Evolutionary conservation across 2,329 filamentous ascomycete genomes (phyloP).

Genomic region (Colletotrichum plurivorum): DNA sequence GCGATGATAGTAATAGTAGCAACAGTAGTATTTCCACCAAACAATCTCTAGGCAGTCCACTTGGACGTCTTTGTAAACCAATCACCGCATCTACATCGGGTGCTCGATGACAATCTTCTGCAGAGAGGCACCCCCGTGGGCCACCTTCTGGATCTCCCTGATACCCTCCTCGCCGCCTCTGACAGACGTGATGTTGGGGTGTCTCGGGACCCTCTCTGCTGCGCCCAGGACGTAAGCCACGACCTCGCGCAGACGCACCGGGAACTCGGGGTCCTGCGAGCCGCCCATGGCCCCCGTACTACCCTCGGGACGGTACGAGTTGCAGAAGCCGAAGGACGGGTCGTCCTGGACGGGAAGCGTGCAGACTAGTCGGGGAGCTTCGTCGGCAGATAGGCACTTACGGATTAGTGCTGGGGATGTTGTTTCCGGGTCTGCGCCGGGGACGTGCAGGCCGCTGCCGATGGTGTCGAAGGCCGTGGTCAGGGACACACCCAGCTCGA

Average conservation of each 20-base stretch:
- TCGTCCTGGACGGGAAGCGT: conserved; percentile 13
- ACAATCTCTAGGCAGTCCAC: too few species aligned
- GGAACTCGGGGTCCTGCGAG: conserved; percentile 20
- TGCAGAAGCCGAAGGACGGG: conserved; percentile 13
- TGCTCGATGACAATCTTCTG: conserved; percentile 27
- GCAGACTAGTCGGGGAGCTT: neutral
- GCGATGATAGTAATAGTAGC: too few species aligned
- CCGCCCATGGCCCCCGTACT: conserved; percentile 10
- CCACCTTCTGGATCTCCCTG: conserved; percentile 9
- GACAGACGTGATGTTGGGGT: conserved; percentile 15
- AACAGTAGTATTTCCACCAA: too few species aligned
- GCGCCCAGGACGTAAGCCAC: conserved; percentile 4
- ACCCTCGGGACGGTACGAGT: conserved; percentile 4
- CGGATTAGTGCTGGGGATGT: conserved; percentile 4
- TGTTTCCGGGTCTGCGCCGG: neutral
- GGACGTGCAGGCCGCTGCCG: conserved; percentile 1
- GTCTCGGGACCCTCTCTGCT: conserved; percentile 2
- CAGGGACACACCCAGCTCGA: neutral
- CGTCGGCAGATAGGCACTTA: neutral
- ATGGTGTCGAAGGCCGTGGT: conserved; percentile 13
- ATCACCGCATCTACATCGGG: neutral
- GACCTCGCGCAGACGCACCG: neutral
- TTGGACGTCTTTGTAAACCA: neutral
- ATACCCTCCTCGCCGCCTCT: conserved; percentile 19
- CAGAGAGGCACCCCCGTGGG: conserved; percentile 6